phyloP scores from a whole-genome alignment of 2,329 filamentous ascomycete genomes.

The Cytospora leucostoma region DNA sequence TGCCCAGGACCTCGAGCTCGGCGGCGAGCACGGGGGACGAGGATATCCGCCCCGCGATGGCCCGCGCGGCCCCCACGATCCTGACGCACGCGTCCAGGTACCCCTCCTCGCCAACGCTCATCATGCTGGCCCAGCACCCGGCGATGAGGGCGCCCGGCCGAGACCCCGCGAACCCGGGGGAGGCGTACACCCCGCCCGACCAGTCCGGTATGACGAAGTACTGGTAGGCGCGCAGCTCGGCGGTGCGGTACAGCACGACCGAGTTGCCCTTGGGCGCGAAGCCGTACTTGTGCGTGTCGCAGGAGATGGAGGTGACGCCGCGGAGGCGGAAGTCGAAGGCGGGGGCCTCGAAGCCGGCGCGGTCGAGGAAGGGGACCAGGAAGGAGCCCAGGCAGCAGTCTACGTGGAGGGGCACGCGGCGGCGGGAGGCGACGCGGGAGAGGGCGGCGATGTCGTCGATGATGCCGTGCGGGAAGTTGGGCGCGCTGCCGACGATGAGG shows the following conservation, averaged over 20 bases:
- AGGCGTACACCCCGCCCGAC: constrained; percentile 94
- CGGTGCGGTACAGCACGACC: constrained; percentile 84
- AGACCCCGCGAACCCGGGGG: constrained; percentile 86
- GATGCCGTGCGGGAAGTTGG: constrained; percentile 97
- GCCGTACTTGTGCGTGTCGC: constrained; percentile 98
- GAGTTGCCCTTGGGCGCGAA: constrained; percentile 98
- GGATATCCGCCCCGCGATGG: constrained; percentile 73
- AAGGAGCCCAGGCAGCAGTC: constrained; percentile 98
- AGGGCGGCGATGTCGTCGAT: constrained; percentile 91
- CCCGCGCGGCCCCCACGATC: constrained; percentile 85
- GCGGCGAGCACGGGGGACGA: constrained; percentile 66
- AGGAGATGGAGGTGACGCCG: constrained; percentile 92
- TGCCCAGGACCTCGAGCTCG: constrained; percentile 79
- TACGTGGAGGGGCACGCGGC: constrained; percentile 86
- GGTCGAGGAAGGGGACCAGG: constrained; percentile 86
- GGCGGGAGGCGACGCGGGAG: constrained; percentile 77
- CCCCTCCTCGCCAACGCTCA: constrained; percentile 82
- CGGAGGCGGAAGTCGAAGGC: constrained; percentile 92
- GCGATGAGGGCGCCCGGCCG: constrained; percentile 93
- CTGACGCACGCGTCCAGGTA: constrained; percentile 85
- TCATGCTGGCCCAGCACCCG: constrained; percentile 90
- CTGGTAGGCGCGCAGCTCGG: constrained; percentile 79
- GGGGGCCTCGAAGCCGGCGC: constrained; percentile 87
- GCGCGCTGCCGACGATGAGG: constrained; percentile 88
- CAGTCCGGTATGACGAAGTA: constrained; percentile 97